Percentiles rank a stretch among this genome's conserved stretches.
phyloP scores from a whole-genome alignment of 768 basidiomycete species.

The Thelephora ganbajun region DNA sequence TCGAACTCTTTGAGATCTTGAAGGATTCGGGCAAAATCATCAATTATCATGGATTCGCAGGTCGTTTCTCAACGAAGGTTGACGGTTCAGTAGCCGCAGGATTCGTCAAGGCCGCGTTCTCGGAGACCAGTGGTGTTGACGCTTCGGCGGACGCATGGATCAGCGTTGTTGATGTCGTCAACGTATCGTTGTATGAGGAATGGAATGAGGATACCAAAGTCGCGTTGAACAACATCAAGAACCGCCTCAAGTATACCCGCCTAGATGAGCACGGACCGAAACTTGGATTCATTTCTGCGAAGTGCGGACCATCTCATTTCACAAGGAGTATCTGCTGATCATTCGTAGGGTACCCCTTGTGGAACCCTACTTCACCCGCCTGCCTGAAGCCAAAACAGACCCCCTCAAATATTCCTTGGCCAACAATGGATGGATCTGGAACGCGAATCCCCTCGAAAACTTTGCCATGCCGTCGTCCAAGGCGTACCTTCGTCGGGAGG shows the following conservation, averaged over 20 bases:
- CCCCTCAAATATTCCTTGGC: conserved; percentile 62
- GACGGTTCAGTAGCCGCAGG: conserved; percentile 56
- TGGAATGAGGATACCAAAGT: conserved; percentile 73
- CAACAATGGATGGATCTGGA: conserved; percentile 99
- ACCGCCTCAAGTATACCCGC: conserved; percentile 67
- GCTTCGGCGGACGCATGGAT: conserved; percentile 61
- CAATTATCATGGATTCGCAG: conserved; percentile 45
- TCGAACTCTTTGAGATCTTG: conserved; percentile 53
- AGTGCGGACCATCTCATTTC: conserved; percentile 31
- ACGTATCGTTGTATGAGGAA: conserved; percentile 76
- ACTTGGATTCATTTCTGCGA: conserved; percentile 60
- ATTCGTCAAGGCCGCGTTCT: conserved; percentile 56
- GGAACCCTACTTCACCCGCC: conserved; percentile 85
- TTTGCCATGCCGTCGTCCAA: conserved; percentile 90
- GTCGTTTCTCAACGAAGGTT: conserved; percentile 54
- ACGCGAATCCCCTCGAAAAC: conserved; percentile 85
- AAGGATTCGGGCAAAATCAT: conserved; percentile 38
- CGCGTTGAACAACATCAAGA: conserved; percentile 62
- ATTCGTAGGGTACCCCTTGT: conserved; percentile 61
- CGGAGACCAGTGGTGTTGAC: conserved; percentile 31
- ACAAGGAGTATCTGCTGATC: conserved; percentile 3
- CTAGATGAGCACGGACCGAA: conserved; percentile 76
- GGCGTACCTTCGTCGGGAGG: conserved; percentile 88
- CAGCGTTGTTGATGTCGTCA: conserved; percentile 70
- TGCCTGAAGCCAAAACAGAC: conserved; percentile 35